A percentile compares a stretch with the other conserved stretches of the same genome.
Conservation (phyloP, 2,329 filamentous ascomycete genomes). For the Chaetothyriales sp. region DNA sequence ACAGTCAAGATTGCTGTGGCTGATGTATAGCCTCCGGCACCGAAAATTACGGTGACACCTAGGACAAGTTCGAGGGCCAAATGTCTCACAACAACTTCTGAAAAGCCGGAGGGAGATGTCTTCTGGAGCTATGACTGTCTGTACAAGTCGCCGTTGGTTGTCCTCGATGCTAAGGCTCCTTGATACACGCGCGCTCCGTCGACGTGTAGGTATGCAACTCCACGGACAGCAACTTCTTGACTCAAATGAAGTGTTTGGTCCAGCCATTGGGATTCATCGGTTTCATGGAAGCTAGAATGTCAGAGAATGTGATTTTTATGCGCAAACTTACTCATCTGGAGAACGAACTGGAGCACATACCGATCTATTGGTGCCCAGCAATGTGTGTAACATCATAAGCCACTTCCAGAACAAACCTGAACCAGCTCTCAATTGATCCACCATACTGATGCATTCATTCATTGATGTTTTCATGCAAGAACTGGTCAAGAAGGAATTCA, state of each 20-base stretch:
- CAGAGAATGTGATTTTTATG: conserved; percentile 39
- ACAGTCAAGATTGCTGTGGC: conserved; percentile 33
- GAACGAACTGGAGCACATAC: conserved; percentile 33
- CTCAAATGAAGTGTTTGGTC: conserved; percentile 32
- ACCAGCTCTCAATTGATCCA: conserved; percentile 37
- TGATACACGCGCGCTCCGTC: background rate
- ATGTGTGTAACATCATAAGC: conserved; percentile 30
- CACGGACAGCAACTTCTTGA: conserved; percentile 13
- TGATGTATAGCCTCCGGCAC: conserved; percentile 18
- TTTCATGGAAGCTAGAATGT: conserved; percentile 40
- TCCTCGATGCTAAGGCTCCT: background rate
- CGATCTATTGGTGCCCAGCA: conserved; percentile 32
- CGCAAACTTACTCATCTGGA: conserved; percentile 12
- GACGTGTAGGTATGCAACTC: conserved; percentile 1
- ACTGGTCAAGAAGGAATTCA: conserved; percentile 39
- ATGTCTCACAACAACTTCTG: background rate
- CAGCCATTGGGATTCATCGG: conserved; percentile 29
- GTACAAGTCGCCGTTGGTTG: background rate
- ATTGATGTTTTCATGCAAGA: conserved; percentile 37
- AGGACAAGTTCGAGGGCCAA: background rate
- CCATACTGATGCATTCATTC: conserved; percentile 36
- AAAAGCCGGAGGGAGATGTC: conserved; percentile 1
- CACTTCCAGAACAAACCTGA: conserved; percentile 42
- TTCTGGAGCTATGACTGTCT: background rate
- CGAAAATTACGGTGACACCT: background rate